Conservation (phyloP, 495 filamentous ascomycete species). For the Pyrenopolyporus hunteri region DNA sequence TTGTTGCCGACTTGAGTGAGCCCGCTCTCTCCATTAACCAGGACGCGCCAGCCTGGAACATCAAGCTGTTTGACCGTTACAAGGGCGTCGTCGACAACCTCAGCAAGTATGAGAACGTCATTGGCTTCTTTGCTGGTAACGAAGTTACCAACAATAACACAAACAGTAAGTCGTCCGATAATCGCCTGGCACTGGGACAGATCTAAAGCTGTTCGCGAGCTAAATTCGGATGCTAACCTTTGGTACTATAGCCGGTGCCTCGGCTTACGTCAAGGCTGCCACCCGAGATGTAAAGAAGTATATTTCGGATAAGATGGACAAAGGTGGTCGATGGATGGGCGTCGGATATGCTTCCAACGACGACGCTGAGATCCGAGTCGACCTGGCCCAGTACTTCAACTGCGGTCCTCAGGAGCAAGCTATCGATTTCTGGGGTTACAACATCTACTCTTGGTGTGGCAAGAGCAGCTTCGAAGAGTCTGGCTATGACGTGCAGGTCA, state of each 20-base stretch:
- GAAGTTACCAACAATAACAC: conserved; percentile 86
- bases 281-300: conserved; percentile 94
- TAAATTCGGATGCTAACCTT: conserved; percentile 11
- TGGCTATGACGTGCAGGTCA: conserved; percentile 77
- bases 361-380: conserved; percentile 74
- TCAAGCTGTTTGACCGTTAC: conserved; percentile 77
- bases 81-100: conserved; percentile 82
- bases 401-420: conserved; percentile 68
- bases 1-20: conserved; percentile 86
- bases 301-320: conserved; percentile 67
- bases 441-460: conserved; percentile 99
- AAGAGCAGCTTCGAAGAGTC: conserved; percentile 73
- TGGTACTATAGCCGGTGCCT: conserved; percentile 61
- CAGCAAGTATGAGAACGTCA: conserved; percentile 77
- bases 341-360: conserved; percentile 97
- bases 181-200: too few relatives aligned
- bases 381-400: conserved; percentile 91
- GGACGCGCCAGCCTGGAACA: conserved; percentile 75
- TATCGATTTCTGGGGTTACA: conserved; percentile 98
- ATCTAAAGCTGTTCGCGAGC: too few relatives aligned
- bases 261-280: conserved; percentile 93
- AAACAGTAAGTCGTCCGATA: conserved; percentile 64
- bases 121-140: conserved; percentile 98
- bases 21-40: conserved; percentile 84
- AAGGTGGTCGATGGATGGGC: conserved; percentile 75